Base-by-base conservation (phyloP, 1,284 basidiomycete species). In the Trichosporon coremiiforme region DNA sequence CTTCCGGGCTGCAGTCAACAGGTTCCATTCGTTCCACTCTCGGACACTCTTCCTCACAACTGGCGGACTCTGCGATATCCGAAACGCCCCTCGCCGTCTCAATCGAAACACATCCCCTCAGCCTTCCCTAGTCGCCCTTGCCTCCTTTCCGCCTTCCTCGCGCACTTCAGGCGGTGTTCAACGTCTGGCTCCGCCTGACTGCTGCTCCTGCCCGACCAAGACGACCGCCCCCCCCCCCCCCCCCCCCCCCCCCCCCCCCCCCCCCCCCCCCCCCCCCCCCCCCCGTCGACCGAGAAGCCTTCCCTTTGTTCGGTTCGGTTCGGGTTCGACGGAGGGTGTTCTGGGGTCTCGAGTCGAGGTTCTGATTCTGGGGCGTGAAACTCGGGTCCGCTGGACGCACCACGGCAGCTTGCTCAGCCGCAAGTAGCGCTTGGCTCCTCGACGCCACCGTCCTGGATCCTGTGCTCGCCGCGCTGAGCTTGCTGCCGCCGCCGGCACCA, bases 361-460 rank as follows among this genome's bases (percentile, higher is more conserved):
- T n/a, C 17, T 17, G 41, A 15, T 45, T 45, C 41, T 45, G 41
- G 41, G 41, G 41, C 41, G 41, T n/a, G 7, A 9, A 15, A 12
- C 41, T 10, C 41, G 15, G 10, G 36, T 38, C 8, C 10, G 41
- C 41, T 45, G 15, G 33, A 33, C 33, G 33, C 33, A 33, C 33
- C 41, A 17, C n/a, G 41, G 10, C 41, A 2, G 41, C 41, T n/a
- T 45, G 41, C 4, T 4, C 15, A 53, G 47, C 47, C 20, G 20
- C 22, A n/a, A 53, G n/a, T n/a, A n/a, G 47, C 8, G 20, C 47
- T 53, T 53, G 47, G 47, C 47, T 20, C 47, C 45, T 47, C 17
- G 47, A 22, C 47, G 47, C 47, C n/a, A 53, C 47, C 47, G 47
- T 53, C 20, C 47, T 53, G 47, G 47, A 45, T 22, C 47, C 47